These are phyloP conservation scores for Ogataea hybrid DNA, from an alignment of 1,139 yeast species.

Conservation along the genomic window DNA sequence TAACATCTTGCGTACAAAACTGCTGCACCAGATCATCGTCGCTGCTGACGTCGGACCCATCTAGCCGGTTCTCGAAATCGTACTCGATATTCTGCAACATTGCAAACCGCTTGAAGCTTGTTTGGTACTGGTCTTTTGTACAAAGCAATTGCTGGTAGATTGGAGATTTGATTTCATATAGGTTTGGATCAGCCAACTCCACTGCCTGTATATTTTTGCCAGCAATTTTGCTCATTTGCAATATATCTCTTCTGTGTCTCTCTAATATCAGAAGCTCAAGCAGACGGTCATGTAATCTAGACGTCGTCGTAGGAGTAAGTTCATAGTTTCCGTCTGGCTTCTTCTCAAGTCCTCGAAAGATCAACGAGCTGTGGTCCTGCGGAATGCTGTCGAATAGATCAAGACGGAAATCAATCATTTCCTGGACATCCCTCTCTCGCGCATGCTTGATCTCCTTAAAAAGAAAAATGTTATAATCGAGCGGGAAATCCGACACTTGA, in stretches of 20 bases:
- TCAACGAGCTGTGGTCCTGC: constrained; percentile 21
- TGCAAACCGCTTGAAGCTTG: too few relatives aligned
- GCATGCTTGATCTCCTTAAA: constrained; percentile 29
- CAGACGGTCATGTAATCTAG: constrained; percentile 32
- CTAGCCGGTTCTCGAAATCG: too few relatives aligned
- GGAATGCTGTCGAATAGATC: constrained; percentile 23
- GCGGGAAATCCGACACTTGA: constrained; percentile 32
- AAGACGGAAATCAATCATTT: constrained; percentile 22
- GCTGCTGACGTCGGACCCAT: too few relatives aligned
- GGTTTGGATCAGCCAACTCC: too few relatives aligned
- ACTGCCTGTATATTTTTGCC: too few relatives aligned
- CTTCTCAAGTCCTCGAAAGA: constrained; percentile 24
- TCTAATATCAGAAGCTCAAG: constrained; percentile 31
- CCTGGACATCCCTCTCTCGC: constrained; percentile 18
- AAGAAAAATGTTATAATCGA: constrained; percentile 35
- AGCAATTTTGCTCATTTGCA: constrained; percentile 23
- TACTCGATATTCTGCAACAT: too few relatives aligned
- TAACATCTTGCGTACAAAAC: too few relatives aligned
- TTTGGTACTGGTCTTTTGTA: too few relatives aligned
- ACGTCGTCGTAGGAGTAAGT: constrained; percentile 28
- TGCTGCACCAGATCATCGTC: too few relatives aligned
- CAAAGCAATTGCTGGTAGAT: too few relatives aligned
- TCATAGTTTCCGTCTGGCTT: constrained; percentile 11
- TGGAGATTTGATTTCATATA: too few relatives aligned
- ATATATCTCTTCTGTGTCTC: constrained; percentile 35